Base-by-base conservation (phyloP, 1,139 yeast genomes). In the Pichiaceae sp. region DNA sequence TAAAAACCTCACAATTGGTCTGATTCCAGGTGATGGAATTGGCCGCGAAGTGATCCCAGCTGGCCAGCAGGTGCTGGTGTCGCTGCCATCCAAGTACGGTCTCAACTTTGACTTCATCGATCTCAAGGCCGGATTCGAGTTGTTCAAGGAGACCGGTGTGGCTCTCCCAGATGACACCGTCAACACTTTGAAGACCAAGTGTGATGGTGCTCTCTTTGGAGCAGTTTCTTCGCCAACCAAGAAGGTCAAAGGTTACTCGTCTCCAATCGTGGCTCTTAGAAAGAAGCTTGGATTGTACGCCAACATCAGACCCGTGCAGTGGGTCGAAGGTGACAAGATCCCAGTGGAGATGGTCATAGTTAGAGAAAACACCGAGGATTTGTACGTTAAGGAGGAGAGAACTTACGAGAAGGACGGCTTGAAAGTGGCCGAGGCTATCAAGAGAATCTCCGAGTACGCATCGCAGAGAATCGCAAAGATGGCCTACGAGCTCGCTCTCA, bases 31-130 rank as follows among this genome's bases (percentile, higher is more conserved):
- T 58, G 98, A 91, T 60, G 98, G 98, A 46, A 91, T 91, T 53
- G 98, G 98, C 39, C 78, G 85, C 55, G 98, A 91, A 64, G 98
- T 91, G 36, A 87, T 91, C 45, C 98, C 98, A 44, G 83, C 97
- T 34, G 97, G 97, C 53, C 73, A 74, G 54, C 82, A 84, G 43
- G 75, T 91, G 23, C 71, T 91, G 50, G 91, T 89, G 62, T 79
- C 78, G 44, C 72, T 91, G 42, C 93, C 95, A 35, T 60, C 78
- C 23, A 70, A 73, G 47, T 83, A 70, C 54, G 93, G 83, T 36
- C 72, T 91, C 48, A 69, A 75, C 38, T 91, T 91, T 56, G 85
- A 86, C 48, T 91, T 91, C 54, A 81, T 85, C 38, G 75, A 86
- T 54, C 73, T 91, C 53, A 80, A 84, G 42, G 99, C 98, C 44